Conservation (phyloP, 1,284 basidiomycete species). For the Leucoagaricus sp. region DNA sequence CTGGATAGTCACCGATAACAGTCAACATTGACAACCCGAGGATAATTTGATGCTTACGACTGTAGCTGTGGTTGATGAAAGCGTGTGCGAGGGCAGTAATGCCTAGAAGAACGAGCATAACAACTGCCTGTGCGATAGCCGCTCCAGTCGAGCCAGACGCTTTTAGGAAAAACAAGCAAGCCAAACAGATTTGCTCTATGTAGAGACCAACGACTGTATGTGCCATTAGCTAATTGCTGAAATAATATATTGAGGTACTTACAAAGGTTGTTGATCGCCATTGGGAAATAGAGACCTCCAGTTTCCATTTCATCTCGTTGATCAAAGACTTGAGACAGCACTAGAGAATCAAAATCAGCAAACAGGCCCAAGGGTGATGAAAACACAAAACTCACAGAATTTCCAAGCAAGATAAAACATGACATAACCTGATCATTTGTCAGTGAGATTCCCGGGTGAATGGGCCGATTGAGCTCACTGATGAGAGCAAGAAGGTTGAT, state of each 20-base stretch:
- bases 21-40: background rate
- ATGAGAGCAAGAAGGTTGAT: conserved; percentile 70
- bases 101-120: conserved; percentile 65
- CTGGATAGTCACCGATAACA: conserved; percentile 28
- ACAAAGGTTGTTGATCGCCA: conserved; percentile 72
- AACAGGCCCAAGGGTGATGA: conserved; percentile 1
- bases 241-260: conserved; percentile 20
- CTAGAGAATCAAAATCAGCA: conserved; percentile 24
- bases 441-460: background rate
- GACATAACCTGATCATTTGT: conserved; percentile 46
- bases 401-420: conserved; percentile 71
- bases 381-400: conserved; percentile 43
- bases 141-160: conserved; percentile 28
- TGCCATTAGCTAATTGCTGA: background rate
- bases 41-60: conserved; percentile 29
- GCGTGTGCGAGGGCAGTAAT: conserved; percentile 51
- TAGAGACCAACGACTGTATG: conserved; percentile 65
- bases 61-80: conserved; percentile 42
- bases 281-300: conserved; percentile 68
- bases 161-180: conserved; percentile 70
- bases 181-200: conserved; percentile 65
- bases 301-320: conserved; percentile 50
- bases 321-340: conserved; percentile 61
- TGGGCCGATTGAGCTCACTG: conserved; percentile 28
- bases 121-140: conserved; percentile 54